These are phyloP conservation scores for Eutrema yunnanense DNA, from an alignment of 345 rosid species.

Conservation along the genomic window DNA sequence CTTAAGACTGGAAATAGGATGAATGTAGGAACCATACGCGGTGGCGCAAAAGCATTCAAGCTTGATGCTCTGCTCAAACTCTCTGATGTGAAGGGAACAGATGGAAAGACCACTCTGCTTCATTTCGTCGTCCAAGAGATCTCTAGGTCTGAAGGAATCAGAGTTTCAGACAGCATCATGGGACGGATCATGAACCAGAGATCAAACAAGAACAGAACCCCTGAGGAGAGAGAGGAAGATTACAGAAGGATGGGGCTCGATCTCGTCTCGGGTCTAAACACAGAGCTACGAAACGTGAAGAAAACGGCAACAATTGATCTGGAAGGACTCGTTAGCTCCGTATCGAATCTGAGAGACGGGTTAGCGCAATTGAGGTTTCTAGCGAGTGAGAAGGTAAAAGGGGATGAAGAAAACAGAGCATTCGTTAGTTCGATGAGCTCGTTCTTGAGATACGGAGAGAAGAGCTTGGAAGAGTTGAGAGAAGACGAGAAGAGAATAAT, in stretches of 20 bases:
- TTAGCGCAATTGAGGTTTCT: constrained; percentile 45
- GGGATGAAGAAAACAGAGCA: constrained; percentile 42
- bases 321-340: constrained; percentile 81
- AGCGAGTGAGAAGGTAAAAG: constrained; percentile 32
- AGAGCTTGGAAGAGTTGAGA: constrained; percentile 52
- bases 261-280: constrained; percentile 75
- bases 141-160: constrained; percentile 76
- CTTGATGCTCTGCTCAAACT: constrained; percentile 90
- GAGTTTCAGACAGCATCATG: constrained; percentile 87
- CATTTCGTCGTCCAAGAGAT: constrained; percentile 97
- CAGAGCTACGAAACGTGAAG: constrained; percentile 84
- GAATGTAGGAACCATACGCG: constrained; percentile 94
- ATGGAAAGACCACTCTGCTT: constrained; percentile 80
- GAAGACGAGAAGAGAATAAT: constrained; percentile 71
- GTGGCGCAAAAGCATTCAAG: constrained; percentile 94
- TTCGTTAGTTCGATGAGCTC: constrained; percentile 56
- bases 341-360: constrained; percentile 69
- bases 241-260: constrained; percentile 89
- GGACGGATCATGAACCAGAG: constrained; percentile 66
- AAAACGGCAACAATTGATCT: constrained; percentile 85
- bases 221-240: constrained; percentile 78
- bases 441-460: constrained; percentile 53
- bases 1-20: constrained; percentile 94
- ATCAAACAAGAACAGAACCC: constrained; percentile 44
- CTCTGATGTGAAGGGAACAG: constrained; percentile 89